Evolutionary conservation across 495 filamentous ascomycete genomes (phyloP).

Genomic region (Aspergillus wentii): DNA sequence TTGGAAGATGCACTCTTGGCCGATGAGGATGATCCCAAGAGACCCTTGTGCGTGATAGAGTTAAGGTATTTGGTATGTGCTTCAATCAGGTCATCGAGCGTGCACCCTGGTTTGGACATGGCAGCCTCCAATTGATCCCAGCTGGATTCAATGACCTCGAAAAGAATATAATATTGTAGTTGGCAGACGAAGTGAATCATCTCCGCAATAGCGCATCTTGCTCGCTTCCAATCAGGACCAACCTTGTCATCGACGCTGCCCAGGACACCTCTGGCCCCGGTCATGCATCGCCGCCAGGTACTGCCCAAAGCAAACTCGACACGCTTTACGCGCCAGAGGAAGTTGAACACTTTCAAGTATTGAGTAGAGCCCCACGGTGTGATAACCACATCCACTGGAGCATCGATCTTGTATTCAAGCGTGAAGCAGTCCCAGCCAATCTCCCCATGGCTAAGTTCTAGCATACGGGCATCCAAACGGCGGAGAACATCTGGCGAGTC

Average conservation of each 20-base stretch:
- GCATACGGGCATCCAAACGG: conserved; percentile 91
- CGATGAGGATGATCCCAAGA: conserved; percentile 65
- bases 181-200: conserved; percentile 99
- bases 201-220: conserved; percentile 82
- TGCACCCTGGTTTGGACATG: conserved; percentile 75
- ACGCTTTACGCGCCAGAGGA: conserved; percentile 96
- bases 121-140: conserved; percentile 84
- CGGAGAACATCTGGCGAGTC: conserved; percentile 90
- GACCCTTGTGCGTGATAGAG: conserved; percentile 92
- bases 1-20: conserved; percentile 33
- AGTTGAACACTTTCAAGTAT: conserved; percentile 99
- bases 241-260: conserved; percentile 71
- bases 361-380: conserved; percentile 91
- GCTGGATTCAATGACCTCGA: conserved; percentile 93
- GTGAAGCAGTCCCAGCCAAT: conserved; percentile 99
- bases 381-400: conserved; percentile 95
- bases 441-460: conserved; percentile 91
- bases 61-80: conserved; percentile 90
- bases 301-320: conserved; percentile 90
- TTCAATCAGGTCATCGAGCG: conserved; percentile 89
- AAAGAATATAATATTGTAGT: conserved; percentile 97
- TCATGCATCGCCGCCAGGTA: conserved; percentile 95
- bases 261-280: conserved; percentile 88
- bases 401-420: conserved; percentile 96
- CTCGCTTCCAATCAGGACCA: conserved; percentile 81